Evolutionary conservation across 768 basidiomycete species (phyloP).

Genomic region (Cystobasidium ongulense): DNA sequence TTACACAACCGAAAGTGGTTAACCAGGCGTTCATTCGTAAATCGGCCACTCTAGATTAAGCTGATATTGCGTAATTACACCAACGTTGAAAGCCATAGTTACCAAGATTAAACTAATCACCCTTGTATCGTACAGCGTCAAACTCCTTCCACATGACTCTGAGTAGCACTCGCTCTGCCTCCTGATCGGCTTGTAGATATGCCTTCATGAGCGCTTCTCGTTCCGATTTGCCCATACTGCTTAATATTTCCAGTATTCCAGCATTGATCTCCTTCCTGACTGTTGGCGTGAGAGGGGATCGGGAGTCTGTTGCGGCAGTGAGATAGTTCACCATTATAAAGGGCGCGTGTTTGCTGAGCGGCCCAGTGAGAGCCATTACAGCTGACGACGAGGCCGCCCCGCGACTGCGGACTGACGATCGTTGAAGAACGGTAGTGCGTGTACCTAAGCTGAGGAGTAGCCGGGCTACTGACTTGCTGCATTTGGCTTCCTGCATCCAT

Average conservation of each 20-base stretch:
- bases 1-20: too few relatives aligned
- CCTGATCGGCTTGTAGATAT: conserved; percentile 36
- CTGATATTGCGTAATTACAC: too few relatives aligned
- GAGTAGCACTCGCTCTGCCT: conserved; percentile 39
- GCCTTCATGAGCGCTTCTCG: conserved; percentile 41
- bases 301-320: conserved; percentile 35
- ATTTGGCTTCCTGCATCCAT: not conserved
- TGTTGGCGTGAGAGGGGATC: conserved; percentile 34
- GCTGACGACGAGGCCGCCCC: not conserved
- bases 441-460: conserved; percentile 17
- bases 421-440: conserved; percentile 1
- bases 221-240: conserved; percentile 40
- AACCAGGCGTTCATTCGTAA: too few relatives aligned
- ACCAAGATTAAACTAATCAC: conserved; percentile 23
- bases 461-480: conserved; percentile 12
- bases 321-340: conserved; percentile 41
- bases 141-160: conserved; percentile 36
- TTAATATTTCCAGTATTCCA: conserved; percentile 39
- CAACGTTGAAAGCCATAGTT: not conserved
- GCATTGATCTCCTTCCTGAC: conserved; percentile 34
- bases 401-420: not conserved
- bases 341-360: conserved; percentile 41
- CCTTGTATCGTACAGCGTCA: conserved; percentile 39
- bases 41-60: too few relatives aligned
- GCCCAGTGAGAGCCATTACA: conserved; percentile 34